phyloP scores from a whole-genome alignment of 2,329 filamentous ascomycete genomes.

The Tricladium varicosporioides region DNA sequence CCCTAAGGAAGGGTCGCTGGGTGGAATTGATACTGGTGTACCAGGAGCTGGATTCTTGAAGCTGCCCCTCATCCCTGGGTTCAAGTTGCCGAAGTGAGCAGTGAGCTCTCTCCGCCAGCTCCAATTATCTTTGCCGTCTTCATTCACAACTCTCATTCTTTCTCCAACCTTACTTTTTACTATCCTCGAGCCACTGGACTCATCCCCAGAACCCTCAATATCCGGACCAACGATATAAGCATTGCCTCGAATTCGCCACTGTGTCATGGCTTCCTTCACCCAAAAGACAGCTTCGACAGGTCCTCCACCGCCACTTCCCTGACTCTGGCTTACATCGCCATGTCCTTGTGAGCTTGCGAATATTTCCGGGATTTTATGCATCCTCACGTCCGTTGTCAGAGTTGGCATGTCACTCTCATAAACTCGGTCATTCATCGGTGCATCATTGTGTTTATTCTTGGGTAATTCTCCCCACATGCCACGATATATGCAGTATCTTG shows the following conservation, averaged over 20 bases:
- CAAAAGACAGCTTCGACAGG: slow-evolving; percentile 84
- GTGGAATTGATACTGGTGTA: slow-evolving; percentile 51
- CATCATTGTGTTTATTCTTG: slow-evolving; percentile 69
- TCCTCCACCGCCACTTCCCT: slow-evolving; percentile 62
- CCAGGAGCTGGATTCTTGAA: slow-evolving; percentile 70
- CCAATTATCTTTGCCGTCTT: slow-evolving; percentile 44
- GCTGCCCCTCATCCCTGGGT: slow-evolving; percentile 73
- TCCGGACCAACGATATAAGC: slow-evolving; percentile 75
- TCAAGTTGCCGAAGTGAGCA: slow-evolving; percentile 86
- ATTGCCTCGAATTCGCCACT: slow-evolving; percentile 81
- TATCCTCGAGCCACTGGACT: slow-evolving; percentile 49
- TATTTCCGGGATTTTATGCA: slow-evolving; percentile 78
- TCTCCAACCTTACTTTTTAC: slow-evolving; percentile 58
- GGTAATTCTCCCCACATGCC: slow-evolving; percentile 78
- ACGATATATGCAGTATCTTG: slow-evolving; percentile 79
- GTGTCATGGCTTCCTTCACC: slow-evolving; percentile 66
- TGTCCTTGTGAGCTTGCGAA: slow-evolving; percentile 49
- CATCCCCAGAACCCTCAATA: slow-evolving; percentile 51
- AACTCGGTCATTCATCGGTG: slow-evolving; percentile 65
- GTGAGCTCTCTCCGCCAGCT: slow-evolving; percentile 78
- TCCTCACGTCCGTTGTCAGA: slow-evolving; percentile 85
- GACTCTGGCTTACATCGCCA: slow-evolving; percentile 40
- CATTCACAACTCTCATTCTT: slow-evolving; percentile 58
- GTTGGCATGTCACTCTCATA: slow-evolving; percentile 78
- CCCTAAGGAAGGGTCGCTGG: slow-evolving; percentile 40